phyloP scores from a whole-genome alignment of 2,329 filamentous ascomycete genomes.

The Stenocarpella maydis region DNA sequence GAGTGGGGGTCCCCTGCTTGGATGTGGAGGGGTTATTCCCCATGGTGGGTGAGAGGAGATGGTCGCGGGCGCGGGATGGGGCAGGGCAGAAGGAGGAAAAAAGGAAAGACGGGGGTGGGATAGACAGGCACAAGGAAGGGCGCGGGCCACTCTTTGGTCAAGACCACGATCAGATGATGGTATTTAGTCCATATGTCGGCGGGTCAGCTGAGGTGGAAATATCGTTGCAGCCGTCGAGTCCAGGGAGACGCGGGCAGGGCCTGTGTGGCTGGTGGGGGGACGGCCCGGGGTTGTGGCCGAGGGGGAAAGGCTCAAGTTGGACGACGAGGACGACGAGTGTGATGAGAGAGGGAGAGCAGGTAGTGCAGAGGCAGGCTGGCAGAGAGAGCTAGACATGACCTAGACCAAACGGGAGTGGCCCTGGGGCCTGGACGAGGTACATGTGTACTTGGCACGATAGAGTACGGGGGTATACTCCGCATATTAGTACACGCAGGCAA shows the following conservation, averaged over 20 bases:
- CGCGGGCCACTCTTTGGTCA: conserved; percentile 31
- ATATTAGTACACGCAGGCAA: background rate
- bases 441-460: background rate
- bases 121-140: conserved; percentile 26
- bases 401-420: background rate
- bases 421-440: background rate
- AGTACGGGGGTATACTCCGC: too few relatives aligned
- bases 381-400: conserved; percentile 8
- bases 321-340: background rate
- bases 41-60: conserved; percentile 30
- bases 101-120: conserved; percentile 27
- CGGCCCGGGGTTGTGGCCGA: conserved; percentile 1
- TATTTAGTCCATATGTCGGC: conserved; percentile 28
- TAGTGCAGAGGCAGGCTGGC: conserved; percentile 9
- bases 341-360: conserved; percentile 6
- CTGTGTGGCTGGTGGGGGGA: background rate
- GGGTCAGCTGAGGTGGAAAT: conserved; percentile 28
- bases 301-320: background rate
- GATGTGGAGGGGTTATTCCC: conserved; percentile 33
- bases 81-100: conserved; percentile 20
- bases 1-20: conserved; percentile 43
- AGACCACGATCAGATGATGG: conserved; percentile 30
- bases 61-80: conserved; percentile 27
- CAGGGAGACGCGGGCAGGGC: conserved; percentile 15
- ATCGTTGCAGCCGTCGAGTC: conserved; percentile 20